Conservation (phyloP, 768 basidiomycete species). For the Hemileccinum impolitum region DNA sequence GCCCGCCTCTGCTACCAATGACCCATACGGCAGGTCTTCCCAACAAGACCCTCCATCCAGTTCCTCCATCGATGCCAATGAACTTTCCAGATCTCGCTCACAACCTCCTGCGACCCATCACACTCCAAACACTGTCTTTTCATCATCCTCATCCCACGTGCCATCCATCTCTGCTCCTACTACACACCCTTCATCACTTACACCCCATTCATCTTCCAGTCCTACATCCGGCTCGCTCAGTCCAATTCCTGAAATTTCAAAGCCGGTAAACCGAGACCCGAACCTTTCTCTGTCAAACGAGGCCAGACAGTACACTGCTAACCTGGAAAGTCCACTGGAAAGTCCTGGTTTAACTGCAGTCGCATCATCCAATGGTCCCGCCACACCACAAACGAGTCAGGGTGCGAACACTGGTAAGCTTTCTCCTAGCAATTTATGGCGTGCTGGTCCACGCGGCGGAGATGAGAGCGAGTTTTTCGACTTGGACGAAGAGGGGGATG, state of each 20-base stretch:
- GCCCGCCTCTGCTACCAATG: constrained; percentile 3
- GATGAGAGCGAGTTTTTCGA: constrained; percentile 63
- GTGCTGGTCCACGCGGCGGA: constrained; percentile 12
- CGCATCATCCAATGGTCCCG: not conserved
- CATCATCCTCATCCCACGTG: constrained; percentile 2
- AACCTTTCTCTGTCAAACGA: constrained; percentile 73
- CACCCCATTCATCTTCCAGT: constrained; percentile 20
- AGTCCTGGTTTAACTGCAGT: constrained; percentile 38
- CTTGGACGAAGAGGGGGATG: constrained; percentile 41
- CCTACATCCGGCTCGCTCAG: constrained; percentile 14
- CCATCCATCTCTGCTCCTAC: constrained; percentile 13
- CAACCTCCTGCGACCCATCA: constrained; percentile 11
- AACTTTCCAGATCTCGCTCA: constrained; percentile 1
- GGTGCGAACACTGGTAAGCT: not conserved
- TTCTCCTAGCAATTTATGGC: constrained; percentile 13
- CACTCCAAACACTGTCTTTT: constrained; percentile 20
- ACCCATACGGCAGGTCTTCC: constrained; percentile 4
- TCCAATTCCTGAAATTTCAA: constrained; percentile 31
- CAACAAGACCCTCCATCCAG: constrained; percentile 5
- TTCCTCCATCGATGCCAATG: constrained; percentile 1
- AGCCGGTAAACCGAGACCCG: constrained; percentile 57
- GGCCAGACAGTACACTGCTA: constrained; percentile 67
- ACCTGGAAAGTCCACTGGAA: constrained; percentile 63
- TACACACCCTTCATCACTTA: constrained; percentile 13
- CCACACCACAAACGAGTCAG: not conserved